A percentile compares a stretch with the other conserved stretches of the same genome.
These are phyloP conservation scores for Pythium aquatile DNA, from an alignment of 352 stramenopile species.

Conservation along the genomic window DNA sequence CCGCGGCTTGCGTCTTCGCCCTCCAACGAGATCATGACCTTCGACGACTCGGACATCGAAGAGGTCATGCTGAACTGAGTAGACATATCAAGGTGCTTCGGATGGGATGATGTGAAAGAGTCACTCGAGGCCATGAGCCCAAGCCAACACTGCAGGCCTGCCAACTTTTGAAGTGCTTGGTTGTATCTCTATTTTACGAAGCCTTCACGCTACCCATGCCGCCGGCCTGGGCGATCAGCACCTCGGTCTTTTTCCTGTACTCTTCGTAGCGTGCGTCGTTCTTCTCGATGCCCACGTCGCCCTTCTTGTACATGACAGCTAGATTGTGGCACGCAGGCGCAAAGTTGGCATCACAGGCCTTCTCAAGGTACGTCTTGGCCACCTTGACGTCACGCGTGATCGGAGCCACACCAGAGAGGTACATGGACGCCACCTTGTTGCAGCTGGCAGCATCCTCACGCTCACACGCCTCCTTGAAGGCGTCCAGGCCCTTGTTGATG, in stretches of 20 bases:
- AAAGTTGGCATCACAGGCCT: conserved; percentile 82
- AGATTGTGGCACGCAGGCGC: conserved; percentile 87
- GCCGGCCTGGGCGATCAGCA: conserved; percentile 74
- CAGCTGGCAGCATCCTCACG: conserved; percentile 77
- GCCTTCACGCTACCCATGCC: conserved; percentile 48
- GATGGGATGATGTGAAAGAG: too few species aligned
- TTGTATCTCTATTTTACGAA: conserved; percentile 24
- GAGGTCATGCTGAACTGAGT: conserved; percentile 40
- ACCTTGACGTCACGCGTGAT: conserved; percentile 49
- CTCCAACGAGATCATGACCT: conserved; percentile 17
- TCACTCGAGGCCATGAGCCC: too few species aligned
- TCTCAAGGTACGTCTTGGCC: conserved; percentile 70
- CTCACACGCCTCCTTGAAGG: conserved; percentile 77
- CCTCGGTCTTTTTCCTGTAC: conserved; percentile 73
- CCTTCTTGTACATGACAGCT: conserved; percentile 88
- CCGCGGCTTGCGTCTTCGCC: not conserved
- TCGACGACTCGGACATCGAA: conserved; percentile 66
- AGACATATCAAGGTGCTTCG: too few species aligned
- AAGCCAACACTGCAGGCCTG: too few species aligned
- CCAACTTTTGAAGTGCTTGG: too few species aligned
- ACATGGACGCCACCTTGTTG: conserved; percentile 80
- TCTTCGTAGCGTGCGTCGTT: conserved; percentile 66
- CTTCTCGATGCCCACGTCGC: conserved; percentile 66
- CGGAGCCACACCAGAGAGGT: conserved; percentile 37
- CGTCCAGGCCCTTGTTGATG: conserved; percentile 52